phyloP scores from a whole-genome alignment of 148 eudicot genomes.

The Rhododendron ferrugineum region DNA sequence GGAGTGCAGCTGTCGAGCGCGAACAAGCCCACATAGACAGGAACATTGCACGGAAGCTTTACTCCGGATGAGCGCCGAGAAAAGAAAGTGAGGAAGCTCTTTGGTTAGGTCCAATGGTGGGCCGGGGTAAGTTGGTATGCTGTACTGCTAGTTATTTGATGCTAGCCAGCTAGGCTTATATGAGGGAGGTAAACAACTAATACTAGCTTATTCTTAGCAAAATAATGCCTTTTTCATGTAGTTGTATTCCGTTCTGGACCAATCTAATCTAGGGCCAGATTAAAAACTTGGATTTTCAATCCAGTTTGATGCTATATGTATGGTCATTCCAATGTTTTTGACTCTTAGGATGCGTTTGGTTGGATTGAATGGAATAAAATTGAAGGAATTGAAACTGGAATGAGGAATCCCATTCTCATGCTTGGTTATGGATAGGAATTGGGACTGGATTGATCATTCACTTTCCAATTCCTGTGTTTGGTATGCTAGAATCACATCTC shows the following conservation, averaged over 20 bases:
- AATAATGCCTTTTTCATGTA: background rate
- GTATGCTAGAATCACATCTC: no score
- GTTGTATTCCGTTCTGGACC: background rate
- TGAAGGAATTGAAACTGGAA: no score
- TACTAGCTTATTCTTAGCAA: background rate
- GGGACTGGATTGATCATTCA: no score
- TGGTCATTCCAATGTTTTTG: background rate
- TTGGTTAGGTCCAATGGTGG: constrained; percentile 31
- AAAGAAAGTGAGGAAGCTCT: constrained; percentile 82
- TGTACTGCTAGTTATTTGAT: background rate
- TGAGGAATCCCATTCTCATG: no score
- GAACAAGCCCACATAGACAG: constrained; percentile 93
- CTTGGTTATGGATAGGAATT: no score
- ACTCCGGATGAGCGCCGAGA: constrained; percentile 92
- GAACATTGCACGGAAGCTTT: constrained; percentile 83
- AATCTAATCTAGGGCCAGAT: background rate
- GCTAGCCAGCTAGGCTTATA: background rate
- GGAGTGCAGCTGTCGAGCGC: constrained; percentile 93
- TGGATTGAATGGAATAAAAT: no score
- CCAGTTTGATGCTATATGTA: background rate
- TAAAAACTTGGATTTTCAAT: background rate
- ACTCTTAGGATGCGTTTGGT: background rate
- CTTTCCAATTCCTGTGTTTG: no score
- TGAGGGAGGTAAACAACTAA: background rate
- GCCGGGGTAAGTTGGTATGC: background rate